Base-by-base conservation (phyloP, 192 early-diverging fungal species). In the Haplosporangium gracile region DNA sequence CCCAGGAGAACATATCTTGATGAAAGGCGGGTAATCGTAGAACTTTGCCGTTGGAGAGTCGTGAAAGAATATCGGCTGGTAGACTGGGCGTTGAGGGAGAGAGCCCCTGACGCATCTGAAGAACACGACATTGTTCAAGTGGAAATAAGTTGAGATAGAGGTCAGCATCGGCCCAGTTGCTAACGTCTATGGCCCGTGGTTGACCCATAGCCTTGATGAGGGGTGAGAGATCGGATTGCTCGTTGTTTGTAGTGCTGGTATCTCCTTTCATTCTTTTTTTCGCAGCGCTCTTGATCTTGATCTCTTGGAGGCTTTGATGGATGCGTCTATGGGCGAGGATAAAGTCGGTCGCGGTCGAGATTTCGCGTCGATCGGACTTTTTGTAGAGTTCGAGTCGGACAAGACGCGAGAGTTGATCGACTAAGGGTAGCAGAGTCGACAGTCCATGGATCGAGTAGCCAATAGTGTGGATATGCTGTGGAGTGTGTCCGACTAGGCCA, bases 1-100 rank as follows among this genome's bases (percentile, higher is more conserved):
- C 38, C 40, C 40, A 45, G 18, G 80, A 70, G 36, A 82, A 82
- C 63, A 76, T 82, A 13, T 49, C 60, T 15, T 34, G 68, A 38
- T 76, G 68, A 71, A 76, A 76, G 74, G 60, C 74, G 6, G 53
- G 60, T 40, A 82, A 70, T 29, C 80, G 74, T 1, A 82, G 26
- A 53, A 26, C 60, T 1, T 49, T 65, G n/a, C 71, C 45, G 5
- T 75, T 20, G 9, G 36, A 1, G 18, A 74, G 49, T 36, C 16
- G 43, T n/a, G 80, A 9, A 1, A 82, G 74, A 34, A 72, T 40
- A 18, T 70, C 65, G 29, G 60, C 18, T 10, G 29, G 20, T 1
- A 53, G 18, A 39, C 22, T 38, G 1, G 38, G 11, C 18, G 60
- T 2, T 24, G 68, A 63, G 5, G 42, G 5, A 49, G 55, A 26